These are phyloP conservation scores for Dactylonectria macrodidyma DNA, from an alignment of 2,329 filamentous ascomycete species.

Conservation along the genomic window DNA sequence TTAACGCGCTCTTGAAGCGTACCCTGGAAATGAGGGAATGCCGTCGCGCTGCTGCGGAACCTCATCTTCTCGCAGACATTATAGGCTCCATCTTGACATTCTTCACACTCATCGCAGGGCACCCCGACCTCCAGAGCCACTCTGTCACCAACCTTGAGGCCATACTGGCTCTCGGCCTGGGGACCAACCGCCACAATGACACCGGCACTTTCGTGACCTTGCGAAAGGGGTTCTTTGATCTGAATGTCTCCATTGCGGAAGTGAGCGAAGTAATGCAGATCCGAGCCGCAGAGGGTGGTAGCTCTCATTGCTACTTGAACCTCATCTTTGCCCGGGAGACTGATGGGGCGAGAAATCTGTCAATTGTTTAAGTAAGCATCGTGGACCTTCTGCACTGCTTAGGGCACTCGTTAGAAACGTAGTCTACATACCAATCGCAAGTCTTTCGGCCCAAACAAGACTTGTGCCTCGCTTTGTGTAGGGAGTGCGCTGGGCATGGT, in stretches of 20 bases:
- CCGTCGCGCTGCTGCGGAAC: conserved; percentile 72
- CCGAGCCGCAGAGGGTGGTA: conserved; percentile 71
- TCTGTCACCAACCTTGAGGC: conserved; percentile 64
- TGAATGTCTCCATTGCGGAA: conserved; percentile 71
- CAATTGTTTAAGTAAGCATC: too few relatives aligned
- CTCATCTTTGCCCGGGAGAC: conserved; percentile 47
- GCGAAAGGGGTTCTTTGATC: conserved; percentile 55
- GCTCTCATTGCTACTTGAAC: conserved; percentile 68
- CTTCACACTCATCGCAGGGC: conserved; percentile 71
- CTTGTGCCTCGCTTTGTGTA: too few relatives aligned
- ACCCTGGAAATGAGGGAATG: conserved; percentile 69
- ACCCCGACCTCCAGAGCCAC: conserved; percentile 77
- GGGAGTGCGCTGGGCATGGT: too few relatives aligned
- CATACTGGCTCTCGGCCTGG: conserved; percentile 63
- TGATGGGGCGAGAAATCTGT: conserved; percentile 1
- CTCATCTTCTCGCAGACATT: conserved; percentile 74
- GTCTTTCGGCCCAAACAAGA: too few relatives aligned
- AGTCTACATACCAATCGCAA: too few relatives aligned
- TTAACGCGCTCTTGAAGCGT: conserved; percentile 72
- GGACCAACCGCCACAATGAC: conserved; percentile 68
- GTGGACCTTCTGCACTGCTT: too few relatives aligned
- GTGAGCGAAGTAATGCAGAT: conserved; percentile 71
- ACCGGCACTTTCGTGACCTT: conserved; percentile 74
- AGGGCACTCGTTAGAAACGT: too few relatives aligned
- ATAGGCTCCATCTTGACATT: conserved; percentile 70